These are phyloP conservation scores for Sclerotinia glacialis DNA, from an alignment of 2,329 filamentous ascomycete genomes.

Conservation along the genomic window DNA sequence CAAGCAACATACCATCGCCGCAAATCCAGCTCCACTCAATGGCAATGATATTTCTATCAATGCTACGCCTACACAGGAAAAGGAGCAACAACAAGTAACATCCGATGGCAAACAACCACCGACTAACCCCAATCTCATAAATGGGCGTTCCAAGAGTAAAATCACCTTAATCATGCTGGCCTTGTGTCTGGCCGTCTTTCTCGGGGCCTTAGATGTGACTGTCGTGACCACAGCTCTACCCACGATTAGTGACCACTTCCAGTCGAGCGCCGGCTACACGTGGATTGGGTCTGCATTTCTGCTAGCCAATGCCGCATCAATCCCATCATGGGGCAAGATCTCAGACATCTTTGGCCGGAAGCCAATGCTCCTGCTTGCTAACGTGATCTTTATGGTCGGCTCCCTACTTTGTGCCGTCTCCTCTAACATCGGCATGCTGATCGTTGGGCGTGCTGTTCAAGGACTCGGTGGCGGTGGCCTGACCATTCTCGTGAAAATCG, in stretches of 20 bases:
- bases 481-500: background rate
- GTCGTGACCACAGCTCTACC: constrained; percentile 44
- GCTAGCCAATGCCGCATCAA: constrained; percentile 50
- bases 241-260: constrained; percentile 42
- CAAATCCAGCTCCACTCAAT: too few relatives aligned
- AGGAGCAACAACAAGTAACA: too few relatives aligned
- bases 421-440: constrained; percentile 58
- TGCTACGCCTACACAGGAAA: too few relatives aligned
- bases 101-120: too few relatives aligned
- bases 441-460: constrained; percentile 61
- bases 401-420: constrained; percentile 52
- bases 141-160: too few relatives aligned
- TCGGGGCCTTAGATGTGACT: constrained; percentile 39
- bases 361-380: constrained; percentile 1
- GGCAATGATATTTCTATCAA: too few relatives aligned
- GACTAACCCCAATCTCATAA: too few relatives aligned
- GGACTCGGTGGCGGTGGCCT: constrained; percentile 56
- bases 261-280: constrained; percentile 48
- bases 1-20: too few relatives aligned
- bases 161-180: too few relatives aligned
- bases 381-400: constrained; percentile 13
- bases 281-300: constrained; percentile 53
- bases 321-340: constrained; percentile 38
- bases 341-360: constrained; percentile 16
- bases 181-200: constrained; percentile 17